Base-by-base conservation (phyloP, 2,329 filamentous ascomycete species). In the Fusarium sp. region DNA sequence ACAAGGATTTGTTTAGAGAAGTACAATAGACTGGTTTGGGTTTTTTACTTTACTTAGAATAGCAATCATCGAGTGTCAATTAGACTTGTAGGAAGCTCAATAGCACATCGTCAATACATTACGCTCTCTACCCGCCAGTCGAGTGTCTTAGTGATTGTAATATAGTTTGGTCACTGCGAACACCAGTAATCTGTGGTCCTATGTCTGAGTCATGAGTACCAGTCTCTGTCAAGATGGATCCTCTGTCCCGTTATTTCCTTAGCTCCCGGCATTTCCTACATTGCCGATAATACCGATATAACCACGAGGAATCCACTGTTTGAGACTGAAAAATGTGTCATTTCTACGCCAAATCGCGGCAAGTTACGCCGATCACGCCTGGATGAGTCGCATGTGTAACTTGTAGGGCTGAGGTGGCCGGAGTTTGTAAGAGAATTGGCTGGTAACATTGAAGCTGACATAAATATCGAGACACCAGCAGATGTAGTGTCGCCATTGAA, bases 11-110 rank as follows among this genome's bases (percentile, higher is more conserved):
- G 18, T 28, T 61, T 51, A 49, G 35, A 60, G 44, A 44, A 38
- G 42, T 41, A 38, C 42, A 49, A 70, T 70, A 70, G 66, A 66
- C 31, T 52, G 54, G 41, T 22, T 56, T 63, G 45, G 63, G 56
- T 44, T 41, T 42, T 55, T 39, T 55, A 55, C 35, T 41, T 70
- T 52, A 64, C 15, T 65, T 70, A 42, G 24, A 56, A 44, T 54
- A 28, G 39, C 24, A 59, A 42, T 58, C 35, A 47, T 58, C n/a
- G 59, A 41, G 39, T 28, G 54, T 47, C 22, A 17, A 26, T 41
- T 52, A 63, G 57, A 63, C 39, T 66, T 54, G 33, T 17, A 33
- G 39, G 20, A 44, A 42, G 41, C 39, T 63, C 41, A 55, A 26
- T 44, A 65, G 49, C 55, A 69, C 31, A 55, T 51, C 26, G 15